Conservation (phyloP, 2,329 filamentous ascomycete species). For the Fusarium continuum region DNA sequence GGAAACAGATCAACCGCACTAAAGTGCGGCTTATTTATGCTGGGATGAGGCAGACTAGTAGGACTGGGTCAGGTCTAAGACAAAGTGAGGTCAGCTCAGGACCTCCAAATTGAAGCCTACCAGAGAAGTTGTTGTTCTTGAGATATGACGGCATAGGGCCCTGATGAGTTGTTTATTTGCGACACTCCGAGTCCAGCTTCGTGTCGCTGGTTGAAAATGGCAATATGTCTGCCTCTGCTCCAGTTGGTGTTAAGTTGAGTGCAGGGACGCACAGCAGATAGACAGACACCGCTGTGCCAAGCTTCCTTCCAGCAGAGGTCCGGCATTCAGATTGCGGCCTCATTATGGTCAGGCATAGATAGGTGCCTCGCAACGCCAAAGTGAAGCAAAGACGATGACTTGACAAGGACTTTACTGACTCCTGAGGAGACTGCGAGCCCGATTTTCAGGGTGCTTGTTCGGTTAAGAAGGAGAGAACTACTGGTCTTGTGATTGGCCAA, state of each 20-base stretch:
- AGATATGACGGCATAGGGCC: conserved; percentile 18
- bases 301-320: not conserved
- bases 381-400: conserved; percentile 3
- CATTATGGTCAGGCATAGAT: conserved; percentile 19
- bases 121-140: conserved; percentile 10
- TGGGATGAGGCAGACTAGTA: conserved; percentile 21
- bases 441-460: conserved; percentile 5
- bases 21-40: conserved; percentile 22
- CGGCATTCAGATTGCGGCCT: conserved; percentile 5
- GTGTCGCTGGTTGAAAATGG: conserved; percentile 24
- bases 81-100: conserved; percentile 38
- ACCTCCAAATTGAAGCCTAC: conserved; percentile 17
- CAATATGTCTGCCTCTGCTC: conserved; percentile 6
- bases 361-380: conserved; percentile 6
- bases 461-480: conserved; percentile 2
- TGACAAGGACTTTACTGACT: not conserved
- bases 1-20: conserved; percentile 38
- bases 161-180: conserved; percentile 15
- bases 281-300: not conserved
- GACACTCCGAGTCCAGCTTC: conserved; percentile 20
- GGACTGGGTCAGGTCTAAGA: conserved; percentile 21
- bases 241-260: not conserved
- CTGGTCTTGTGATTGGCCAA: conserved; percentile 28
- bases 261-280: not conserved
- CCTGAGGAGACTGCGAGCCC: not conserved